Conservation (phyloP, 1,284 basidiomycete species). For the Melampsora americana region DNA sequence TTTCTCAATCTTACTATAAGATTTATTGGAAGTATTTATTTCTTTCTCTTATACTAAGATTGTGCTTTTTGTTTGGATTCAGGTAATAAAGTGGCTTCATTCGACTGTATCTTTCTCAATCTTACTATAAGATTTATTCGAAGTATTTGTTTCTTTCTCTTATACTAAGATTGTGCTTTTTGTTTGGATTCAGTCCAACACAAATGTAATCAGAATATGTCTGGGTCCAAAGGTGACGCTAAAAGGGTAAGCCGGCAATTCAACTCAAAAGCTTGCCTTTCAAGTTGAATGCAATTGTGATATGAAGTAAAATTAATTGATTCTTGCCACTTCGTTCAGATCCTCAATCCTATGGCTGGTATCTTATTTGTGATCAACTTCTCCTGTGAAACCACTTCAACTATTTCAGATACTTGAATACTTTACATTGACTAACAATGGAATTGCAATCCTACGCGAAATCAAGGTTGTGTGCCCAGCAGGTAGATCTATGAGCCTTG, state of each 20-base stretch:
- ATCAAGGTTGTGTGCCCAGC: slow-evolving; percentile 98
- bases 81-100: too few relatives aligned
- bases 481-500: slow-evolving; percentile 98
- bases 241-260: slow-evolving; percentile 80
- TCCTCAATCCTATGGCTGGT: slow-evolving; percentile 75
- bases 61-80: too few relatives aligned
- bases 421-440: slow-evolving; percentile 98
- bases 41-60: too few relatives aligned
- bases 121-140: too few relatives aligned
- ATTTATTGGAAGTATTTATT: too few relatives aligned
- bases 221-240: slow-evolving; percentile 96
- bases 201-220: slow-evolving; percentile 99
- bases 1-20: too few relatives aligned
- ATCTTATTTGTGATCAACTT: slow-evolving; percentile 67
- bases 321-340: slow-evolving; percentile 10
- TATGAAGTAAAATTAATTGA: neutral
- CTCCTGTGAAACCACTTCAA: slow-evolving; percentile 12
- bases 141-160: too few relatives aligned
- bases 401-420: slow-evolving; percentile 17
- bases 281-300: neutral
- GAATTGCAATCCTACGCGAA: slow-evolving; percentile 93
- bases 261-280: slow-evolving; percentile 69
- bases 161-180: too few relatives aligned
- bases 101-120: too few relatives aligned
- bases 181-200: too few relatives aligned